Evolutionary conservation across 495 filamentous ascomycete genomes (phyloP).

Genomic region (Aspergillus ostianus): DNA sequence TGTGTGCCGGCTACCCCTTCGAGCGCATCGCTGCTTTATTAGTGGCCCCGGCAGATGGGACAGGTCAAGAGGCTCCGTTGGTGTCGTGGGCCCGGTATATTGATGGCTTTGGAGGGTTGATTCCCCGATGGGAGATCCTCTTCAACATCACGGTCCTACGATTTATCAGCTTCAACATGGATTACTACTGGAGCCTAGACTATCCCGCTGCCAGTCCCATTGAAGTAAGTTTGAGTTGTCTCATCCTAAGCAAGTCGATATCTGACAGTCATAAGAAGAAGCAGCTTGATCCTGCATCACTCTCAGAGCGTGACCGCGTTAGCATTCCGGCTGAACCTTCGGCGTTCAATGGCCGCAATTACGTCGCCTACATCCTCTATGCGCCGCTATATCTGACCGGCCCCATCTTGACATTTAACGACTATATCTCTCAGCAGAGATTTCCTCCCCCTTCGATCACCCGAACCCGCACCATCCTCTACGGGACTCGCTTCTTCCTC

Average conservation of each 20-base stretch:
- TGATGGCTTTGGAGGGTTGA: conserved; percentile 76
- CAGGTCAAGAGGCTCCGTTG: conserved; percentile 35
- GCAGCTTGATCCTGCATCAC: conserved; percentile 77
- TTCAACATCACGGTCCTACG: conserved; percentile 97
- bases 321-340: conserved; percentile 64
- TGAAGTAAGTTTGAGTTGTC: conserved; percentile 63
- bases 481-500: conserved; percentile 80
- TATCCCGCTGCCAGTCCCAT: conserved; percentile 62
- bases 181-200: conserved; percentile 90
- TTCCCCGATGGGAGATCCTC: conserved; percentile 86
- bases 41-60: conserved; percentile 27
- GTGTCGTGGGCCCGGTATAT: conserved; percentile 62
- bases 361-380: conserved; percentile 84
- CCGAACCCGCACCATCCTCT: conserved; percentile 63
- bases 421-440: conserved; percentile 86
- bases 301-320: conserved; percentile 86
- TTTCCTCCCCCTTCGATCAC: conserved; percentile 69
- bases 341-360: conserved; percentile 78
- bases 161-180: conserved; percentile 93
- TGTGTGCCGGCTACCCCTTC: conserved; percentile 74
- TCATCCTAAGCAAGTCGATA: conserved; percentile 11
- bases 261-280: conserved; percentile 92
- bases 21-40: conserved; percentile 57
- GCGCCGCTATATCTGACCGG: conserved; percentile 90
- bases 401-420: conserved; percentile 96